Conservation (phyloP, 257 asterid species). For the Echium plantagineum region DNA sequence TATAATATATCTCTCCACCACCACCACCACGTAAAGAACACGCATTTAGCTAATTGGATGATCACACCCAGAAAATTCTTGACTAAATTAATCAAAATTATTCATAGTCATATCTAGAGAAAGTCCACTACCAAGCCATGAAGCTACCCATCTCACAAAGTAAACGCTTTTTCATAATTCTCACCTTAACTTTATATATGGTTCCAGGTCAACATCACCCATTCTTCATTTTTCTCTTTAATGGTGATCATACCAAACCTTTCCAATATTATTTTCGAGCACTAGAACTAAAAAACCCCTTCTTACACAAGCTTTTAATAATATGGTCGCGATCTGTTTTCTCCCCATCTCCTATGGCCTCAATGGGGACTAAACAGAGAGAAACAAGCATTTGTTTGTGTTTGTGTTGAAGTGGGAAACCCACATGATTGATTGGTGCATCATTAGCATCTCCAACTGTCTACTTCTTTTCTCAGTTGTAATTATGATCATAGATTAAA, state of each 20-base stretch:
- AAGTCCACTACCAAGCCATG: conserved; percentile 46
- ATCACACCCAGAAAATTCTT: conserved; percentile 2
- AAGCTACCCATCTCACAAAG: conserved; percentile 59
- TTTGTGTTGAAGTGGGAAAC: conserved; percentile 26
- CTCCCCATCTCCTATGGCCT: conserved; percentile 15
- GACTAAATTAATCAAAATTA: conserved; percentile 1
- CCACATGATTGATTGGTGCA: conserved; percentile 42
- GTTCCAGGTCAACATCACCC: conserved; percentile 82
- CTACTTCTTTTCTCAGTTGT: conserved; percentile 19
- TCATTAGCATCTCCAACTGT: conserved; percentile 27
- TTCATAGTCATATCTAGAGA: conserved; percentile 17
- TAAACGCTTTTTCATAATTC: conserved; percentile 67
- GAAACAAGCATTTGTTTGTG: conserved; percentile 33
- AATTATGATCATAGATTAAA: conserved; percentile 35
- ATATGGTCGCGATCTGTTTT: background rate
- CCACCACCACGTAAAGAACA: conserved; percentile 33
- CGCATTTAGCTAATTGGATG: conserved; percentile 21
- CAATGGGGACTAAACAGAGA: conserved; percentile 16
- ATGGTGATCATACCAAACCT: no score
- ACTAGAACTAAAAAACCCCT: no score
- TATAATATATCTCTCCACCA: conserved; percentile 12
- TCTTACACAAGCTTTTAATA: no score
- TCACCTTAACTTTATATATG: conserved; percentile 52
- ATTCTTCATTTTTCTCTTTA: conserved; percentile 7
- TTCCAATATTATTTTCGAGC: no score